A percentile compares a stretch with the other conserved stretches of the same genome.
Evolutionary conservation across 2,329 filamentous ascomycete genomes (phyloP).

Genomic region (Parasarocladium wereldwijsianum): DNA sequence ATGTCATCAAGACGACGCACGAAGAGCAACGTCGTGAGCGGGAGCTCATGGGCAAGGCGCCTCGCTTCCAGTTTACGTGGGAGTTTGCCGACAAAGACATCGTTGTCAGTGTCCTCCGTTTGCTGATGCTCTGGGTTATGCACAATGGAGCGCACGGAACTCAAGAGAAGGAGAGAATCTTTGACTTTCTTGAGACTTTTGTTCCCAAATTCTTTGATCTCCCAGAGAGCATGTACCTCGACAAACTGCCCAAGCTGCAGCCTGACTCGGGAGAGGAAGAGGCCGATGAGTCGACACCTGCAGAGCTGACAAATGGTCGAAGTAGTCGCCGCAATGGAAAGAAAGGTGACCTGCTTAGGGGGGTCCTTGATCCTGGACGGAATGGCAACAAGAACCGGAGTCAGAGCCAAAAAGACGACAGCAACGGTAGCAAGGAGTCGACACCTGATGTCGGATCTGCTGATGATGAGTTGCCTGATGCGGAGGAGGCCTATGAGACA

Average conservation of each 20-base stretch:
- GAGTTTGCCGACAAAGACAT: constrained; percentile 58
- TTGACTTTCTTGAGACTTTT: constrained; percentile 64
- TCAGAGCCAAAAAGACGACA: constrained; percentile 62
- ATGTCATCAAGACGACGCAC: constrained; percentile 81
- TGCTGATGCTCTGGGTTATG: constrained; percentile 50
- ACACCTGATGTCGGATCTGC: constrained; percentile 72
- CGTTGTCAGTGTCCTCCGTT: constrained; percentile 44
- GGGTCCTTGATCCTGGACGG: constrained; percentile 66
- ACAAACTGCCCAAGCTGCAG: constrained; percentile 53
- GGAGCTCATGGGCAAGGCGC: constrained; percentile 43
- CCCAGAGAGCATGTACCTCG: constrained; percentile 52
- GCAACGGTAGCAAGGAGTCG: constrained; percentile 71
- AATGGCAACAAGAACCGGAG: constrained; percentile 55
- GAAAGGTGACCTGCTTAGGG: constrained; percentile 69
- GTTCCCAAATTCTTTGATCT: constrained; percentile 65
- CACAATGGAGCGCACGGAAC: constrained; percentile 57
- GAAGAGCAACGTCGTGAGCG: constrained; percentile 74
- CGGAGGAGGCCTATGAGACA: constrained; percentile 43
- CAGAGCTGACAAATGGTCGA: constrained; percentile 55
- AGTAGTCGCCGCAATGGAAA: constrained; percentile 59
- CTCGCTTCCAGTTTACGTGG: constrained; percentile 62
- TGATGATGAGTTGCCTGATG: constrained; percentile 61
- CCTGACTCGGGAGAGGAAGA: constrained; percentile 64
- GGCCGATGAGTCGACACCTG: constrained; percentile 54
- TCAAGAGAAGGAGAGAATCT: constrained; percentile 58